Evolutionary conservation across 2,329 filamentous ascomycete species (phyloP), one percentile per base, ranked within the genome.

Genomic region (Sporothrix brasiliensis): DNA sequence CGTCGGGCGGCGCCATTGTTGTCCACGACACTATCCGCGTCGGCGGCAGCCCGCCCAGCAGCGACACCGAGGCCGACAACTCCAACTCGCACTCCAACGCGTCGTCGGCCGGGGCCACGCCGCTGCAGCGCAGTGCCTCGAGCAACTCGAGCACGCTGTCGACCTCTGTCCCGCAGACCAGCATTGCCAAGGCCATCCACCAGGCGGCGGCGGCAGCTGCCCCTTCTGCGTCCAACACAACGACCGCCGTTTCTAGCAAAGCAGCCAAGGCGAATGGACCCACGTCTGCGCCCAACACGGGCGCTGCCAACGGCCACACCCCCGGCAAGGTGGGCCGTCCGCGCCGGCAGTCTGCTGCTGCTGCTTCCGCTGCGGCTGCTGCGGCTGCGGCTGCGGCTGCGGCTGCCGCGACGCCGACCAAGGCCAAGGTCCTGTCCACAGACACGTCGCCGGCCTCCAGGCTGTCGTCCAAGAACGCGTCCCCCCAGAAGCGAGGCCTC

Each of bases 1-100:
- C 74, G 3, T 77, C 79, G 0, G 78, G 80, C 60, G 83, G 83
- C 39, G 82, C 86, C 56, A 52, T 66, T 53, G 83, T 87, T 39
- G 84, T 87, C 44, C 83, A 86, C 75, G 86, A 88, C 75, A 87
- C 85, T 16, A 88, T 88, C 72, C 83, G 87, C 74, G 86, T 87
- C 65, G 84, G 85, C 61, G 82, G 83, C 53, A 79, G 79, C 44
- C 79, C 79, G 63, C 75, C 76, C 24, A 73, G 72, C 66, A 74
- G 77, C 44, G 78, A 77, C 19, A 77, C 77, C 9, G 78, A 79
- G 16, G 77, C 74, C 5, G 75, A 75, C 7, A 47, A 63, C 34
- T 41, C 56, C 34, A 60, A 60, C 56, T 13, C 2, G 19, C 34
- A 44, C 39, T 47, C n/a, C 39, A 63, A 19, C 21, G 13, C 39